These are phyloP conservation scores for Xenosphaeropsis pyriputrescens DNA, from an alignment of 2,329 filamentous ascomycete genomes.

Conservation along the genomic window DNA sequence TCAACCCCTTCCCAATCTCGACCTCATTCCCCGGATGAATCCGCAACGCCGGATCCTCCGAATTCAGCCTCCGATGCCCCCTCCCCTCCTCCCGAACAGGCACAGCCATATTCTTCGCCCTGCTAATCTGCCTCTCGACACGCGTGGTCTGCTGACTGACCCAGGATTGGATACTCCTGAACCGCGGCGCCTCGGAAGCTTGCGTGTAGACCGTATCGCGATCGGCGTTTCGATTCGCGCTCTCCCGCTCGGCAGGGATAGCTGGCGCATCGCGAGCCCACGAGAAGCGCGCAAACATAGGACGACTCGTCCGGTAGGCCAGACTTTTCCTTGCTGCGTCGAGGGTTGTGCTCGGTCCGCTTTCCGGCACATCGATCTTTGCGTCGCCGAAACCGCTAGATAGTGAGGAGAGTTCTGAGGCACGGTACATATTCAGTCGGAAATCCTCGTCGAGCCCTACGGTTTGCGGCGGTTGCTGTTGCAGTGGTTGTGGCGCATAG, in stretches of 20 bases:
- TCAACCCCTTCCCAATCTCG: constrained; percentile 9
- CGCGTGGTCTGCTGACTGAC: constrained; percentile 47
- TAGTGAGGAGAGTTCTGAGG: constrained; percentile 35
- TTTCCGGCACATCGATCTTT: constrained; percentile 32
- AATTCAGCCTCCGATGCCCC: constrained; percentile 12
- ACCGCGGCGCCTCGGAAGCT: constrained; percentile 27
- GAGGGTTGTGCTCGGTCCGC: constrained; percentile 8
- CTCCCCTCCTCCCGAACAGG: neutral
- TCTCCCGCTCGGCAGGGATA: constrained; percentile 3
- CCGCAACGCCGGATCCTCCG: constrained; percentile 12
- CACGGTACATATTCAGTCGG: too few species aligned
- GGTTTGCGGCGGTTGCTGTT: too few species aligned
- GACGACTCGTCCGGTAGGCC: neutral
- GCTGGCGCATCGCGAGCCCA: constrained; percentile 7
- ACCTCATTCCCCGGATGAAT: constrained; percentile 18
- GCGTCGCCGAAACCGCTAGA: constrained; percentile 52
- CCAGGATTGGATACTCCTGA: constrained; percentile 46
- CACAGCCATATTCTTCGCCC: constrained; percentile 18
- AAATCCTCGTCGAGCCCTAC: too few species aligned
- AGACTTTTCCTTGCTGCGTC: constrained; percentile 1
- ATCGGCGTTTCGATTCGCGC: constrained; percentile 5
- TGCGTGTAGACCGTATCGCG: constrained; percentile 17
- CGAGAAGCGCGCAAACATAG: constrained; percentile 12
- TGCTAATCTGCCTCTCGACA: constrained; percentile 24
- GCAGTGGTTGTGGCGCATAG: neutral